Base-by-base conservation (phyloP, 305 asterid genomes). In the Plantago lanceolata region DNA sequence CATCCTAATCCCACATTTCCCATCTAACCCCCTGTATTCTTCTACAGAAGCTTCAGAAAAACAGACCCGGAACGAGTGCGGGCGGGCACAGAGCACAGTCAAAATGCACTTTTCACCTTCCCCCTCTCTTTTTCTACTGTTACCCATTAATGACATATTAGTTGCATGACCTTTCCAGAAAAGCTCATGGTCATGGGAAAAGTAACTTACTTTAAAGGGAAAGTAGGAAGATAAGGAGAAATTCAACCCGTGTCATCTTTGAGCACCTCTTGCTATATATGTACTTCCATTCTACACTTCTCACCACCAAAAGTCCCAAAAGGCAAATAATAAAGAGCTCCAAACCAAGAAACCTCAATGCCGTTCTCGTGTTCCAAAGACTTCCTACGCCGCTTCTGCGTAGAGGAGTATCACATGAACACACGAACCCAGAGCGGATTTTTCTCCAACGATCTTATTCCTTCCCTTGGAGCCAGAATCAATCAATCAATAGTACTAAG, bases 381-480 rank as follows among this genome's bases (percentile, higher is more conserved):
- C 78, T 88, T 77, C 82, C 62, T 84, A 0, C 48, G 73, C 37
- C 79, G 95, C 67, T 91, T 91, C 71, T 91, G 94, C 64, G 75
- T 86, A 5, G 92, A 84, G 51, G 96, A 84, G 50, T 82, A 68
- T 66, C 81, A 75, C 50, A 77, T 71, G 59, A 68, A 78, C 64
- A 59, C 73, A 4, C 62, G 61, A 44, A 71, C 73, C 21, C 67
- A 75, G 8, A 81, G 84, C 13, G 81, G 96, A 12, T 83, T 91
- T 78, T 86, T 91, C 86, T 83, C 92, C 6, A 66, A 70, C 29
- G 92, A 86, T 66, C 95, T 88, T 43, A 86, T 91, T 61, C 98
- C 98, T 2, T 86, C 96, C 19, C 96, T 91, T 3, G 98, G 98
- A 40, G 95, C 90, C 48, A 69, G 87, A 66, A 84, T 89, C 64